Evolutionary conservation across 2,329 filamentous ascomycete species (phyloP).

Genomic region (Didymella exigua): DNA sequence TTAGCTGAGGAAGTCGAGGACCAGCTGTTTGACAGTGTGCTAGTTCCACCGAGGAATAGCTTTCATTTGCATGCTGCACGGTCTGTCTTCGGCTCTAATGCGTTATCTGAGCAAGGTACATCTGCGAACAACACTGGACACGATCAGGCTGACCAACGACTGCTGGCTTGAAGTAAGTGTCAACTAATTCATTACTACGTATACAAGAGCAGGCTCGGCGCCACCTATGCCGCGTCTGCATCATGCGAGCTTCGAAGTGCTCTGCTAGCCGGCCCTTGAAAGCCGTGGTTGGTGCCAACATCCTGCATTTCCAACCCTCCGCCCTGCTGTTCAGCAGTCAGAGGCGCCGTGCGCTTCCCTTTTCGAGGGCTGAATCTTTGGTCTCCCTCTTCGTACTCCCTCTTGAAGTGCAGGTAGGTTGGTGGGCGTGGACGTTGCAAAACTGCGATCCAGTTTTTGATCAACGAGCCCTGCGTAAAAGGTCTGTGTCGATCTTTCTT

Average conservation of each 20-base stretch:
- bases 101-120: background rate
- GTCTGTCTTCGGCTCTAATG: background rate
- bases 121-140: background rate
- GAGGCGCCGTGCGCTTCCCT: conserved; percentile 56
- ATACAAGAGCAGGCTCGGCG: background rate
- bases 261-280: conserved; percentile 43
- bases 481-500: conserved; percentile 91
- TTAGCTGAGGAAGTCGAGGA: background rate
- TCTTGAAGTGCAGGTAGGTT: conserved; percentile 88
- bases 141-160: background rate
- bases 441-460: conserved; percentile 81
- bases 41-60: background rate
- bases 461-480: conserved; percentile 77
- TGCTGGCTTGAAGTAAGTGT: background rate
- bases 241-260: conserved; percentile 22
- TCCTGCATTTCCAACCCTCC: conserved; percentile 74
- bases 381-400: conserved; percentile 76
- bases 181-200: conserved; percentile 12
- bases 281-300: conserved; percentile 35
- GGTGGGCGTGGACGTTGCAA: conserved; percentile 83
- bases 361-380: conserved; percentile 74
- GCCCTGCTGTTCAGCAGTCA: conserved; percentile 59
- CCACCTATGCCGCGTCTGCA: conserved; percentile 20
- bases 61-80: background rate
- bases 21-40: background rate